Conservation (phyloP, 805 yeast species). For the Wickerhamiella cacticola region DNA sequence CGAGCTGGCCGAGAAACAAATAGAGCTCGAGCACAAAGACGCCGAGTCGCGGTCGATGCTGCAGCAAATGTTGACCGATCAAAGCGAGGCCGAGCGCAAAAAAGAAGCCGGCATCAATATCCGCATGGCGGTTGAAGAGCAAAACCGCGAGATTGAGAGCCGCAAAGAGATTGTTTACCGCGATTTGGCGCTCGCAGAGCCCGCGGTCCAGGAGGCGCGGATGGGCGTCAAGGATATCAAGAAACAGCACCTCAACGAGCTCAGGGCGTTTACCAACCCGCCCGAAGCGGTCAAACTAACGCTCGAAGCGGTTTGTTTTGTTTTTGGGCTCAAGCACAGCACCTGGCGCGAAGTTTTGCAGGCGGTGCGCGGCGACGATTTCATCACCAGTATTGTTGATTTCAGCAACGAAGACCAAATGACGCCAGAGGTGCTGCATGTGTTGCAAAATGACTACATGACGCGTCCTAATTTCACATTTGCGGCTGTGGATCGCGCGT, state of each 20-base stretch:
- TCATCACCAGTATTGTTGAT: slow-evolving; percentile 67
- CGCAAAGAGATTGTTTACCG: slow-evolving; percentile 44
- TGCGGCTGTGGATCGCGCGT: slow-evolving; percentile 72
- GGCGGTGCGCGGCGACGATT: slow-evolving; percentile 74
- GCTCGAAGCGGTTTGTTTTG: slow-evolving; percentile 72
- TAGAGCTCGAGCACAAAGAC: slow-evolving; percentile 43
- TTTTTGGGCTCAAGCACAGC: slow-evolving; percentile 52
- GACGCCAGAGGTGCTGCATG: slow-evolving; percentile 38
- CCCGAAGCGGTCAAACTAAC: slow-evolving; percentile 78
- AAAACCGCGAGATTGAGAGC: slow-evolving; percentile 46
- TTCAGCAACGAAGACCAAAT: slow-evolving; percentile 55
- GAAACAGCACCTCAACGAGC: slow-evolving; percentile 81
- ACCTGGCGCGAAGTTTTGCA: slow-evolving; percentile 75
- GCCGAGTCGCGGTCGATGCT: slow-evolving; percentile 59
- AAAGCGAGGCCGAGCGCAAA: slow-evolving; percentile 84
- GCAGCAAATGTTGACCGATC: slow-evolving; percentile 65
- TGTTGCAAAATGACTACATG: slow-evolving; percentile 50
- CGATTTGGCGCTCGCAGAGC: slow-evolving; percentile 69
- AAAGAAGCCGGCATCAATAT: slow-evolving; percentile 74
- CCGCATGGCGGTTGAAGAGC: slow-evolving; percentile 53
- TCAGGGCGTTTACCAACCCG: slow-evolving; percentile 80
- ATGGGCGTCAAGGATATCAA: slow-evolving; percentile 84
- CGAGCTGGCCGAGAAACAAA: slow-evolving; percentile 42
- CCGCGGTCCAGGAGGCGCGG: slow-evolving; percentile 73
- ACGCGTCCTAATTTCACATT: slow-evolving; percentile 52